Percentiles rank a stretch among this genome's conserved stretches.
Conservation (phyloP, 495 filamentous ascomycete species). For the Podospora didyma region DNA sequence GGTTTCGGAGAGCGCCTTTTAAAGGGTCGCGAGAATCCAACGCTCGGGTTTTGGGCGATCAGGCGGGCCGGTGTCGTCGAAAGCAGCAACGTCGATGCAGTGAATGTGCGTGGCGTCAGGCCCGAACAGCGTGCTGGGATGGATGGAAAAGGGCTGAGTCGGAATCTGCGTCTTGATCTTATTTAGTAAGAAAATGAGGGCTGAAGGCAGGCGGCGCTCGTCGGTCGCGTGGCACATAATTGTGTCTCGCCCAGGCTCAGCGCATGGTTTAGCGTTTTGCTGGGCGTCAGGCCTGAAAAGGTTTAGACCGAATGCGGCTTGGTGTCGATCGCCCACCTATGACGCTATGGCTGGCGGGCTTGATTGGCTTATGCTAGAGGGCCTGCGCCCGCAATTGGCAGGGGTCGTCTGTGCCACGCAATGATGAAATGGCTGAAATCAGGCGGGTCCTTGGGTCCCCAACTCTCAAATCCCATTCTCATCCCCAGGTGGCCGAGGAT, state of each 20-base stretch:
- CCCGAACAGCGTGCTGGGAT: too few relatives aligned
- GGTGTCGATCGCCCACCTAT: conserved; percentile 17
- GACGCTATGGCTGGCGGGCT: conserved; percentile 10
- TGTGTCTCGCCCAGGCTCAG: too few relatives aligned
- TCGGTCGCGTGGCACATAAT: too few relatives aligned
- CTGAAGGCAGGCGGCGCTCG: too few relatives aligned
- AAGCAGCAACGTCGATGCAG: neutral
- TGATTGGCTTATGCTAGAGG: conserved; percentile 8
- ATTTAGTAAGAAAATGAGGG: too few relatives aligned
- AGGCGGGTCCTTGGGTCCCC: neutral
- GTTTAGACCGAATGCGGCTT: neutral
- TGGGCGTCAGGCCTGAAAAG: neutral
- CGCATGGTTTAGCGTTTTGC: neutral
- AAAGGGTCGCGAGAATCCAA: neutral
- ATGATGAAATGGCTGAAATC: conserved; percentile 21
- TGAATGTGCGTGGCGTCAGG: neutral
- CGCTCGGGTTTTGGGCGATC: neutral
- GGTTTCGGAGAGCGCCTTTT: neutral
- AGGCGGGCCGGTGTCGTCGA: neutral
- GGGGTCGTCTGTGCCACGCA: conserved; percentile 9
- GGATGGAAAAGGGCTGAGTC: too few relatives aligned
- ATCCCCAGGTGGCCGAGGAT: neutral
- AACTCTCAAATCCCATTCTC: conserved; percentile 9
- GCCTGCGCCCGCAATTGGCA: neutral
- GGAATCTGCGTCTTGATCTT: too few relatives aligned